Evolutionary conservation across 2,329 filamentous ascomycete species (phyloP), one percentile per base, ranked within the genome.

Genomic region (Cercospora janseana): DNA sequence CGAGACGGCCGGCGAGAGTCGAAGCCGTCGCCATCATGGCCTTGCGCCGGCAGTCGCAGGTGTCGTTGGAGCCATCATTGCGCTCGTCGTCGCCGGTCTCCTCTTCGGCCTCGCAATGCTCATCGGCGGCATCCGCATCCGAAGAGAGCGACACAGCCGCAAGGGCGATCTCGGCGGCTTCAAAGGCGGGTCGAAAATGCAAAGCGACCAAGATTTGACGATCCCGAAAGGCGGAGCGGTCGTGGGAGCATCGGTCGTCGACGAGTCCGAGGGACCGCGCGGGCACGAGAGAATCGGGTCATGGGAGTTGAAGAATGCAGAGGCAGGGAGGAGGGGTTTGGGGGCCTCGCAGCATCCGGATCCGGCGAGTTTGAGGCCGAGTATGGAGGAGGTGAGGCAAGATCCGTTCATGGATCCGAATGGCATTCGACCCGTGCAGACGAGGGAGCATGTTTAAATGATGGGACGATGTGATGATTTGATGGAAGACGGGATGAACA

Each of bases 251-350:
- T 63, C 43, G 51, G 62, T 64, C 12, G 60, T 70, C 54, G 64
- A 68, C 60, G 66, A 15, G 68, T 52, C 54, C 13, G 47, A 49
- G 15, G 57, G 54, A 44, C 38, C 45, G 5, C 24, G 52, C 16
- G 71, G 72, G 1, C 74, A 81, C 61, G 79, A 81, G 65, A 67
- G 79, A 34, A 69, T 75, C 13, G 79, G 77, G 0, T 81, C 79
- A 52, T 82, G 79, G 79, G 79, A 82, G 61, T 63, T 82, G 65
- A 70, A 71, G 46, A 58, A 68, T 35, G 60, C 64, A 13, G 63
- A 62, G 27, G 62, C 67, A 55, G 59, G 61, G n/a, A 48, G 63
- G 63, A 37, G 27, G 32, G 18, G 42, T 18, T 49, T 53, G 31
- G 28, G 28, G 13, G 18, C 44, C 5, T 38, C 44, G 34, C 24